Evolutionary conservation across 2,329 filamentous ascomycete genomes (phyloP).

Genomic region (Pseudocercospora fuligena): DNA sequence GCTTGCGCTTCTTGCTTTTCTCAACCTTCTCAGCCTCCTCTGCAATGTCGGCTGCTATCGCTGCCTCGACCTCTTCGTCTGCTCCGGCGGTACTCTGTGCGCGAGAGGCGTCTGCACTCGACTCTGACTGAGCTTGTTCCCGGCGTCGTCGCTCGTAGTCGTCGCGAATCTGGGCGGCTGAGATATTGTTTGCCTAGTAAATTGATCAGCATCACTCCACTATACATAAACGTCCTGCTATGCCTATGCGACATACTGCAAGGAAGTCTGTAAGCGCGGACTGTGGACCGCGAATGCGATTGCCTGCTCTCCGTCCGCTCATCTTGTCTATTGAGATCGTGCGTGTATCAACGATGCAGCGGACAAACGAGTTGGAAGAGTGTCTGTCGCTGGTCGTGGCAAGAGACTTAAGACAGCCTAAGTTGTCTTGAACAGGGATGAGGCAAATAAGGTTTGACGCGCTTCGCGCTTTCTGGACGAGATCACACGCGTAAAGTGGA

Average conservation of each 20-base stretch:
- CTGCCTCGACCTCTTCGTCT: constrained; percentile 37
- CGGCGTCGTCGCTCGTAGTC: constrained; percentile 61
- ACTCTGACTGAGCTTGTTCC: constrained; percentile 42
- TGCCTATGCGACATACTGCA: constrained; percentile 53
- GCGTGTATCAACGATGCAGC: not conserved
- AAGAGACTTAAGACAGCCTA: not conserved
- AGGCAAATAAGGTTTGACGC: constrained; percentile 5
- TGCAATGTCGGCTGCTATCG: constrained; percentile 48
- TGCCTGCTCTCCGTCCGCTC: constrained; percentile 44
- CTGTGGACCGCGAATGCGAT: constrained; percentile 63
- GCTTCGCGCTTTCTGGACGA: not conserved
- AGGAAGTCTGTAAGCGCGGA: constrained; percentile 72
- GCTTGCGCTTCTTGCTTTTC: constrained; percentile 60
- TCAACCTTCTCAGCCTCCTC: constrained; percentile 40
- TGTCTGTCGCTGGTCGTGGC: not conserved
- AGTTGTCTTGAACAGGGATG: not conserved
- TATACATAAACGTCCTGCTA: constrained; percentile 1
- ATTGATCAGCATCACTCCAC: not conserved
- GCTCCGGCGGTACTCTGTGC: constrained; percentile 37
- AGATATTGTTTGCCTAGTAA: constrained; percentile 71
- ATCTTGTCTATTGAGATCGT: constrained; percentile 25
- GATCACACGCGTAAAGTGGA: constrained; percentile 11
- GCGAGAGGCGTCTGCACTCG: constrained; percentile 40
- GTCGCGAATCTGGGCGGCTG: constrained; percentile 65
- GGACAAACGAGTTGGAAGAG: not conserved